Evolutionary conservation across 352 stramenopile genomes (phyloP).

Genomic region (Phytopythium sindhum): DNA sequence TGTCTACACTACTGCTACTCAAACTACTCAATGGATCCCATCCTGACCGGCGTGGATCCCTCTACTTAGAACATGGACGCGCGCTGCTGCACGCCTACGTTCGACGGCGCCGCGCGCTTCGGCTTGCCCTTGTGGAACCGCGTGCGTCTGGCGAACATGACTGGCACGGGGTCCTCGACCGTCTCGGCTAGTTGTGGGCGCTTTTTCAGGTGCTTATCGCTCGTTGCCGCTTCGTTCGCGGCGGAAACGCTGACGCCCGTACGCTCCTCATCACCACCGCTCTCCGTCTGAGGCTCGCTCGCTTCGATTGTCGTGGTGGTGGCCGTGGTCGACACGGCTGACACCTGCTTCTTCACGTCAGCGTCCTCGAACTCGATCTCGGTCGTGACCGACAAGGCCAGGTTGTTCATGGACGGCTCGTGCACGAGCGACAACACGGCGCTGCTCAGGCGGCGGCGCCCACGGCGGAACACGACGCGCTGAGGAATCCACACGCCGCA

Average conservation of each 20-base stretch:
- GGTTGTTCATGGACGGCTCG: slow-evolving; percentile 14
- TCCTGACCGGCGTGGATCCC: not conserved
- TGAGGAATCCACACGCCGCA: slow-evolving; percentile 29
- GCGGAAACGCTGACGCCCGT: not conserved
- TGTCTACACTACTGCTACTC: not conserved
- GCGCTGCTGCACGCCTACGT: not conserved
- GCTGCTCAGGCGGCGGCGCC: slow-evolving; percentile 22
- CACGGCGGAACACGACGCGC: slow-evolving; percentile 31
- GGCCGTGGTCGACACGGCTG: slow-evolving; percentile 1
- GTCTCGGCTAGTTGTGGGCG: slow-evolving; percentile 1
- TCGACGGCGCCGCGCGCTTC: slow-evolving; percentile 5
- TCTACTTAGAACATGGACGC: slow-evolving; percentile 3
- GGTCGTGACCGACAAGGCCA: slow-evolving; percentile 10
- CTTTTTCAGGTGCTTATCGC: not conserved
- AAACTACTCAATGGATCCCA: not conserved
- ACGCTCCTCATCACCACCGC: not conserved
- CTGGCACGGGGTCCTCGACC: slow-evolving; percentile 15
- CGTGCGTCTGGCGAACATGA: slow-evolving; percentile 29
- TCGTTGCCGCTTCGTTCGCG: not conserved
- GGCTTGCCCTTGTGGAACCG: slow-evolving; percentile 25
- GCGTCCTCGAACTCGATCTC: slow-evolving; percentile 8
- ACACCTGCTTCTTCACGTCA: slow-evolving; percentile 2
- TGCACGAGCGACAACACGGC: slow-evolving; percentile 26
- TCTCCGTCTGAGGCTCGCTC: slow-evolving; percentile 4
- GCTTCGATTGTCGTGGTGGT: slow-evolving; percentile 1